phyloP scores from a whole-genome alignment of 2,329 filamentous ascomycete species.

The Huntiella omanensis region DNA sequence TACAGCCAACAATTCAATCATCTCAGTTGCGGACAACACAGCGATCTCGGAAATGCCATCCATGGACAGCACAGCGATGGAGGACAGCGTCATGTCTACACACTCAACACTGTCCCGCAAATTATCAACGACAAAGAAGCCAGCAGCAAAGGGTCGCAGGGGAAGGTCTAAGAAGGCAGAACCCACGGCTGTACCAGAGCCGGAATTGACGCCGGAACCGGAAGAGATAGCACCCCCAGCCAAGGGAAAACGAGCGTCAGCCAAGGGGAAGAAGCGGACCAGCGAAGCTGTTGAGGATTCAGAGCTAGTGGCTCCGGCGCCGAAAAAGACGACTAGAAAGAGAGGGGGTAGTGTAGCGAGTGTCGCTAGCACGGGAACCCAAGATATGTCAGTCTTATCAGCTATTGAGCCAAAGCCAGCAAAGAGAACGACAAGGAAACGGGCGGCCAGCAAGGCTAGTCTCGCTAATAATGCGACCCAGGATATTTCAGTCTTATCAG shows the following conservation, averaged over 20 bases:
- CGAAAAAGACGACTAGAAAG: constrained; percentile 40
- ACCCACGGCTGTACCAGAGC: constrained; percentile 23
- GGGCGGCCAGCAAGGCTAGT: too few relatives aligned
- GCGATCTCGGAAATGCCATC: constrained; percentile 28
- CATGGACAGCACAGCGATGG: constrained; percentile 24
- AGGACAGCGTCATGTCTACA: constrained; percentile 42
- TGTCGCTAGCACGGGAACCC: too few relatives aligned
- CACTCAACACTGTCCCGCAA: constrained; percentile 24
- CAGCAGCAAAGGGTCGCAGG: constrained; percentile 22
- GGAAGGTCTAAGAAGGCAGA: constrained; percentile 29
- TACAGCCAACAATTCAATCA: constrained; percentile 50
- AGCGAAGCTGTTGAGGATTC: constrained; percentile 40
- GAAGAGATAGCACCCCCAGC: constrained; percentile 16
- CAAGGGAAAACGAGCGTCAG: constrained; percentile 20
- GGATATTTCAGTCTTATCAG: too few relatives aligned
- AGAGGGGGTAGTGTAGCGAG: constrained; percentile 27
- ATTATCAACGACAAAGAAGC: constrained; percentile 33
- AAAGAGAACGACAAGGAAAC: constrained; percentile 2
- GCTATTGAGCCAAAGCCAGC: neutral
- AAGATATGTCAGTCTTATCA: too few relatives aligned
- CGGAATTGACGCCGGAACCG: neutral
- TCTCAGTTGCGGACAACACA: constrained; percentile 38
- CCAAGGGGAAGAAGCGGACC: constrained; percentile 35
- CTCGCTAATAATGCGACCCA: too few relatives aligned
- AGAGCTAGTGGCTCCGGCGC: constrained; percentile 27